Conservation (phyloP, 805 yeast genomes). For the Yamadazyma paraphyllophila region DNA sequence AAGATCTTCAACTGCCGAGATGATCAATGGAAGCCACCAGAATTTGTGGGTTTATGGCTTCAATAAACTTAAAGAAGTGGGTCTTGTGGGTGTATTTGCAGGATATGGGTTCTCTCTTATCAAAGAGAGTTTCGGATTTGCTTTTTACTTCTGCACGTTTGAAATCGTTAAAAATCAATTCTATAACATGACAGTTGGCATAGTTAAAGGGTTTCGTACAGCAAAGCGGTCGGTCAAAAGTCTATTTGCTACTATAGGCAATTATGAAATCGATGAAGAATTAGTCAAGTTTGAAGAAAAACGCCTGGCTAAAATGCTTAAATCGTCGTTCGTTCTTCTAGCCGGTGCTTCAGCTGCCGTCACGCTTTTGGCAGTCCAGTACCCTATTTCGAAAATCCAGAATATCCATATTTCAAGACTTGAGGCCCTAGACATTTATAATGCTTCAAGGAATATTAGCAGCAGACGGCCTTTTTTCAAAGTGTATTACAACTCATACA, state of each 20-base stretch:
- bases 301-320: constrained; percentile 49
- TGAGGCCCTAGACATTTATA: constrained; percentile 72
- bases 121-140: constrained; percentile 83
- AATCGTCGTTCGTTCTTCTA: constrained; percentile 65
- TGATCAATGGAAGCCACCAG: constrained; percentile 62
- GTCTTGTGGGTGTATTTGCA: constrained; percentile 82
- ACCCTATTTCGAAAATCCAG: constrained; percentile 79
- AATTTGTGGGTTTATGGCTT: constrained; percentile 77
- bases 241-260: constrained; percentile 15
- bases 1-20: constrained; percentile 72
- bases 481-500: constrained; percentile 71
- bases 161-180: constrained; percentile 75
- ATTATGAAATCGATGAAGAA: constrained; percentile 20
- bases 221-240: constrained; percentile 29
- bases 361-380: constrained; percentile 72
- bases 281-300: constrained; percentile 29
- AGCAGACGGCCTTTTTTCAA: constrained; percentile 37
- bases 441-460: constrained; percentile 25
- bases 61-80: constrained; percentile 67
- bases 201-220: constrained; percentile 43
- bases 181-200: constrained; percentile 45
- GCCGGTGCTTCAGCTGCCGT: constrained; percentile 91
- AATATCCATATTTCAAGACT: constrained; percentile 73
- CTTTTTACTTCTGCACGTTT: constrained; percentile 76
- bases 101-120: constrained; percentile 77